A percentile compares a stretch with the other conserved stretches of the same genome.
phyloP scores from a whole-genome alignment of 768 basidiomycete genomes.

The Collybiopsis confluens region DNA sequence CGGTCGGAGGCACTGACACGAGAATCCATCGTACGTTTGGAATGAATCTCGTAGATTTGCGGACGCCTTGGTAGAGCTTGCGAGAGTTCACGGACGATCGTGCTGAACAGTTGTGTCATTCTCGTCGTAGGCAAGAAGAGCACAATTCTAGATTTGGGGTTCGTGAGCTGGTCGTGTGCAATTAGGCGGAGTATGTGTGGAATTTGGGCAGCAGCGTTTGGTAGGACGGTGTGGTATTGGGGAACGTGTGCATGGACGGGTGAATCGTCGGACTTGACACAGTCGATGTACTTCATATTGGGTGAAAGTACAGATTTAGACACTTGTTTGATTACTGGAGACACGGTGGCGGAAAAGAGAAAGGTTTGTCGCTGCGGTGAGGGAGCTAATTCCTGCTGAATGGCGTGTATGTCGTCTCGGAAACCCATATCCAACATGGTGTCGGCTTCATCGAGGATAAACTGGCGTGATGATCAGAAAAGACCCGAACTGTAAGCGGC shows the following conservation, averaged over 20 bases:
- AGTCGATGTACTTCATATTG: constrained; percentile 71
- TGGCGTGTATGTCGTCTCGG: constrained; percentile 77
- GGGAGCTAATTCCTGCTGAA: constrained; percentile 57
- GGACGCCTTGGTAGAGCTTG: constrained; percentile 50
- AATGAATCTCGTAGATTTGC: constrained; percentile 77
- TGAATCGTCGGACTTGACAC: constrained; percentile 53
- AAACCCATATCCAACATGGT: constrained; percentile 91
- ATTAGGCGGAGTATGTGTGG: constrained; percentile 77
- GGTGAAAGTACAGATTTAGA: constrained; percentile 54
- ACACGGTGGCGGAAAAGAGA: constrained; percentile 87
- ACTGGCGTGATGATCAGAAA: constrained; percentile 33
- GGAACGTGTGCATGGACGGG: constrained; percentile 73
- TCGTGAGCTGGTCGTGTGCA: constrained; percentile 80
- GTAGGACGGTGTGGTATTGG: constrained; percentile 79
- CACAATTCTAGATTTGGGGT: constrained; percentile 71
- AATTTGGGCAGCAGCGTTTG: constrained; percentile 60
- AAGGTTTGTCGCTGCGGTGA: constrained; percentile 78
- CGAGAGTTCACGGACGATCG: constrained; percentile 50
- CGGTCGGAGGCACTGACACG: constrained; percentile 53
- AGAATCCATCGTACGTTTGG: constrained; percentile 56
- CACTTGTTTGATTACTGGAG: constrained; percentile 64
- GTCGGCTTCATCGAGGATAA: constrained; percentile 92
- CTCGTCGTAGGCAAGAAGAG: constrained; percentile 86
- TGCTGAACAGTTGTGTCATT: constrained; percentile 72
- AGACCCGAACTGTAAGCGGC: constrained; percentile 5